Percentiles rank a stretch among this genome's conserved stretches.
phyloP scores from a whole-genome alignment of 495 filamentous ascomycete species.

The Ascodesmis nigricans region DNA sequence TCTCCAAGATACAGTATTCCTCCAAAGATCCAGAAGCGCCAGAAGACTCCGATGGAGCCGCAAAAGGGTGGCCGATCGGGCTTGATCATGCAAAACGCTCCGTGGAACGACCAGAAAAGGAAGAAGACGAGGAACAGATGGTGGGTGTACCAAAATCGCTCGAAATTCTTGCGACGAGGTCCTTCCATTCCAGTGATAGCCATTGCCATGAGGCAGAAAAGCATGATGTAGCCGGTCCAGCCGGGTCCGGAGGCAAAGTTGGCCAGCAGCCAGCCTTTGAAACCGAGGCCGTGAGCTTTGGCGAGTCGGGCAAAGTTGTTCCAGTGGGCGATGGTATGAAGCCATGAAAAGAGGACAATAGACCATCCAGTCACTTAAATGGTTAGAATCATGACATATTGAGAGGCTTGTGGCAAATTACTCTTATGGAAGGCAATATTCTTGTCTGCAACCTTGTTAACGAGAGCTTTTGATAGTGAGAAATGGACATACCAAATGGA shows the following conservation, averaged over 20 bases:
- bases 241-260: conserved; percentile 55
- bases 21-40: conserved; percentile 61
- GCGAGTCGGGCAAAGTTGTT: conserved; percentile 58
- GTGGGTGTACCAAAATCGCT: conserved; percentile 63
- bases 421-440: conserved; percentile 64
- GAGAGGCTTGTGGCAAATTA: conserved; percentile 6
- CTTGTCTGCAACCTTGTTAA: conserved; percentile 31
- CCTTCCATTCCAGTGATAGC: conserved; percentile 46
- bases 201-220: conserved; percentile 44
- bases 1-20: conserved; percentile 51
- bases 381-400: background rate
- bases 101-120: conserved; percentile 62
- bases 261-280: conserved; percentile 45
- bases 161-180: conserved; percentile 46
- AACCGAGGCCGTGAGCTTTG: conserved; percentile 43
- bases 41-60: conserved; percentile 47
- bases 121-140: conserved; percentile 63
- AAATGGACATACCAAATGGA: conserved; percentile 32
- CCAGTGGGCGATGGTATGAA: conserved; percentile 62
- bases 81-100: conserved; percentile 63
- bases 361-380: conserved; percentile 44
- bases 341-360: conserved; percentile 59
- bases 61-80: conserved; percentile 51
- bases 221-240: conserved; percentile 62
- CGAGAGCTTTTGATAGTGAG: background rate